Evolutionary conservation across 2,329 filamentous ascomycete species (phyloP).

Genomic region (Gyromitra esculenta): DNA sequence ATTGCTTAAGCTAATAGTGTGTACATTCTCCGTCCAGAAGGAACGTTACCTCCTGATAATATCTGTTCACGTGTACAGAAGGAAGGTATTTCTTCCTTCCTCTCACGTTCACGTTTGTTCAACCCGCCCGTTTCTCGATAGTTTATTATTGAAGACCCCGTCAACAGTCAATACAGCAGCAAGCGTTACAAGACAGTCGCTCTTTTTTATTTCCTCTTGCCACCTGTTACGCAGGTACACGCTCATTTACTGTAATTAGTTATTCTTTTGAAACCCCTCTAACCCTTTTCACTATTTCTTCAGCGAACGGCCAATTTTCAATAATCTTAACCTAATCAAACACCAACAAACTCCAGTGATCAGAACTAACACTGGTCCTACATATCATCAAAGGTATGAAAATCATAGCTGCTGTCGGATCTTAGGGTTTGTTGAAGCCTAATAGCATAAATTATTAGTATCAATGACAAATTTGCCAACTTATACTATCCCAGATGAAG

Average conservation of each 20-base stretch:
- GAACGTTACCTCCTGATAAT: background rate
- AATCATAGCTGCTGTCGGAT: background rate
- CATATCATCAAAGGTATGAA: background rate
- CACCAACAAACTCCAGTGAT: background rate
- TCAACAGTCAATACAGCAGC: background rate
- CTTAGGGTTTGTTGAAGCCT: background rate
- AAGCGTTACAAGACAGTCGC: conserved; percentile 9
- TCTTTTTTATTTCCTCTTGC: conserved; percentile 11
- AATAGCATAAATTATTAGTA: conserved; percentile 16
- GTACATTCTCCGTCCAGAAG: conserved; percentile 14
- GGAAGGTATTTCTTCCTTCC: background rate
- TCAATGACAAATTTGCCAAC: conserved; percentile 39
- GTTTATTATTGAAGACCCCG: background rate
- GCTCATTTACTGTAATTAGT: conserved; percentile 20
- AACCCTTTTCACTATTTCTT: background rate
- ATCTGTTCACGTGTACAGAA: background rate
- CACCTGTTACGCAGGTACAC: background rate
- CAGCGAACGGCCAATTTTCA: background rate
- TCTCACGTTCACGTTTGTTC: background rate
- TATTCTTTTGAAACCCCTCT: background rate
- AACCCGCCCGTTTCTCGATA: background rate
- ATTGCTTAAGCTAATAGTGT: conserved; percentile 13
- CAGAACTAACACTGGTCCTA: background rate
- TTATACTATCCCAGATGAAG: conserved; percentile 38
- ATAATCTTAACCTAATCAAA: background rate